Evolutionary conservation across 257 asterid genomes (phyloP).

Genomic region (Fraxinus quadrangulata): DNA sequence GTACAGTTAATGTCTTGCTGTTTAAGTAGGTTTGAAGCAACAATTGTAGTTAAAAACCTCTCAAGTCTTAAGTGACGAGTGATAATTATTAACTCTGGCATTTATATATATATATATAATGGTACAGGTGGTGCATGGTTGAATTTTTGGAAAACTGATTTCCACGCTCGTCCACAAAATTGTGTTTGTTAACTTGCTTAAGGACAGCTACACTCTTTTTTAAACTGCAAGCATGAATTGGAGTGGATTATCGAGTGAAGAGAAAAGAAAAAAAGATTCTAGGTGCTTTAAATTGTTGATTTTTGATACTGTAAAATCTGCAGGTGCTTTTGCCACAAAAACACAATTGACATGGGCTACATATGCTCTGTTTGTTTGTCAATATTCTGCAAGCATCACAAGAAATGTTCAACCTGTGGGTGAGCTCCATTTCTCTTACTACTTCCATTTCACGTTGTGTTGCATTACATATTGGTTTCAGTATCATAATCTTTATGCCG

Average conservation of each 20-base stretch:
- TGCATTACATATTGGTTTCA: conserved; percentile 1
- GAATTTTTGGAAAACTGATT: background rate
- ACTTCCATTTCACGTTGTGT: background rate
- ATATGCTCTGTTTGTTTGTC: conserved; percentile 94
- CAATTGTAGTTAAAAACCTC: background rate
- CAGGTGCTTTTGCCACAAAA: conserved; percentile 97
- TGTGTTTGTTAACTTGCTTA: background rate
- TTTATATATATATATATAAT: too few relatives aligned
- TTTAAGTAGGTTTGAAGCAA: background rate
- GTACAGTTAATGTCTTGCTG: background rate
- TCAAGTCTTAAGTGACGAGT: background rate
- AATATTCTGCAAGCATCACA: conserved; percentile 88
- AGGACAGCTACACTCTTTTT: background rate
- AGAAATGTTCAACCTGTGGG: conserved; percentile 95
- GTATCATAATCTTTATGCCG: background rate
- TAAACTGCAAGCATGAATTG: background rate
- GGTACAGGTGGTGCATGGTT: background rate
- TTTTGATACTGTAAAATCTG: conserved; percentile 9
- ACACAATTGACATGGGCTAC: conserved; percentile 87
- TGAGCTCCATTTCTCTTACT: conserved; percentile 39
- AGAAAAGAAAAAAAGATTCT: too few relatives aligned
- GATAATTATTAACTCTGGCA: background rate
- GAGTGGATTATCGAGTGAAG: background rate
- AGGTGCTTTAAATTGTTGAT: background rate
- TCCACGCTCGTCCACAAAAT: background rate